Conservation (phyloP, 306 rosid species). For the Urtica urens region DNA sequence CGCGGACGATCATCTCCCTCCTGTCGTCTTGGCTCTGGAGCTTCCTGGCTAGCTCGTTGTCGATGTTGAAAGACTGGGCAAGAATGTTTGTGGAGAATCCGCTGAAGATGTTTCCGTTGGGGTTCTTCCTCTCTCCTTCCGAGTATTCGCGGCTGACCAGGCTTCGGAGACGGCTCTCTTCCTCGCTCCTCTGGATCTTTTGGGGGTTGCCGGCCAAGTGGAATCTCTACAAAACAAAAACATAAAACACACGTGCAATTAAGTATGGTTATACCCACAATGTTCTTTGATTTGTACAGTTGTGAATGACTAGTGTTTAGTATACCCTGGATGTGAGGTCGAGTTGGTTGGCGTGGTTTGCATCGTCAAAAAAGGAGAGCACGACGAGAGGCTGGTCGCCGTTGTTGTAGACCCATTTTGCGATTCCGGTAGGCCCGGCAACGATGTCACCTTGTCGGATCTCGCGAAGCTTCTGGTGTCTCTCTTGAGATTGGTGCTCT, state of each 20-base stretch:
- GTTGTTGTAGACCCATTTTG: slow-evolving; percentile 29
- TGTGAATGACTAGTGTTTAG: background rate
- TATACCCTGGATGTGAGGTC: slow-evolving; percentile 41
- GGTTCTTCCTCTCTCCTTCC: background rate
- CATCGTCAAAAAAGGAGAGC: slow-evolving; percentile 28
- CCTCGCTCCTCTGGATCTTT: slow-evolving; percentile 15
- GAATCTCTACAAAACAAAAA: slow-evolving; percentile 26
- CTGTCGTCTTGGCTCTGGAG: slow-evolving; percentile 22
- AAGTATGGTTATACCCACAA: background rate
- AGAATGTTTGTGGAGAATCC: slow-evolving; percentile 28
- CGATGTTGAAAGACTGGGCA: slow-evolving; percentile 25
- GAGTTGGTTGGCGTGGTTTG: slow-evolving; percentile 39
- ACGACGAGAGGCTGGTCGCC: slow-evolving; percentile 19
- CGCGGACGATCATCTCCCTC: slow-evolving; percentile 17
- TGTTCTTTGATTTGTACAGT: background rate
- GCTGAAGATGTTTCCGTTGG: slow-evolving; percentile 26
- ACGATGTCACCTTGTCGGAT: slow-evolving; percentile 23
- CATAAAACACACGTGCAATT: background rate
- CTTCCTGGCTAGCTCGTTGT: slow-evolving; percentile 19
- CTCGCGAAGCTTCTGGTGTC: slow-evolving; percentile 24
- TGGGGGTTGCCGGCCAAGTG: slow-evolving; percentile 47
- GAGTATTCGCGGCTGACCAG: background rate
- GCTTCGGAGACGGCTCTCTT: background rate
- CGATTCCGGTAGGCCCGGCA: slow-evolving; percentile 27
- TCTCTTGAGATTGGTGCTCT: slow-evolving; percentile 10